A percentile compares a stretch with the other conserved stretches of the same genome.
Conservation (phyloP, 2,329 filamentous ascomycete genomes). For the Neoascochyta sp. region DNA sequence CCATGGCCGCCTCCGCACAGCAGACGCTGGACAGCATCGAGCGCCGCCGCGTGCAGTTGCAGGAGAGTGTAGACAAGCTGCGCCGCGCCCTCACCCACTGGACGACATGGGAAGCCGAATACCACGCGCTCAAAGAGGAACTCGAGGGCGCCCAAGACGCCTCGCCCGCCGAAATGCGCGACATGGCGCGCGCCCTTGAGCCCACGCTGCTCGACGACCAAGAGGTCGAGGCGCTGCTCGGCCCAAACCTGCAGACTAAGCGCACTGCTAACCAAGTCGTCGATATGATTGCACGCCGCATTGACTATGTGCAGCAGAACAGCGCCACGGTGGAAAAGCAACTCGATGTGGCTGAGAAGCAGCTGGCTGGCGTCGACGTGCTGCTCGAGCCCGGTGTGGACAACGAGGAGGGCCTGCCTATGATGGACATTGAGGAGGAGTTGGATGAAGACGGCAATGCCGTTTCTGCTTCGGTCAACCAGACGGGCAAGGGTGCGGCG, state of each 20-base stretch:
- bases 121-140: slow-evolving; percentile 83
- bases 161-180: slow-evolving; percentile 28
- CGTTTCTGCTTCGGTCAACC: slow-evolving; percentile 51
- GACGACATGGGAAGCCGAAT: slow-evolving; percentile 88
- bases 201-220: slow-evolving; percentile 62
- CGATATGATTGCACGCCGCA: slow-evolving; percentile 65
- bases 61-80: slow-evolving; percentile 70
- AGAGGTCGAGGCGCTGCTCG: slow-evolving; percentile 56
- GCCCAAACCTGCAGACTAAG: slow-evolving; percentile 41
- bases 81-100: slow-evolving; percentile 77
- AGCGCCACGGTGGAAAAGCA: slow-evolving; percentile 70
- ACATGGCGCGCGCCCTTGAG: slow-evolving; percentile 57
- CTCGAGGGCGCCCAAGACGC: slow-evolving; percentile 49
- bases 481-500: slow-evolving; percentile 63
- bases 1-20: slow-evolving; percentile 28
- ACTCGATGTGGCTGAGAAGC: slow-evolving; percentile 64
- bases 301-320: slow-evolving; percentile 88
- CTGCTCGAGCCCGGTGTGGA: slow-evolving; percentile 57
- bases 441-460: slow-evolving; percentile 88
- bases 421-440: slow-evolving; percentile 89
- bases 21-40: slow-evolving; percentile 67
- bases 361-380: slow-evolving; percentile 57
- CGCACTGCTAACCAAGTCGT: slow-evolving; percentile 62
- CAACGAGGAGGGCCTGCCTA: slow-evolving; percentile 68
- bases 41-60: slow-evolving; percentile 68